phyloP scores from a whole-genome alignment of 257 asterid genomes.

The Sherardia arvensis region DNA sequence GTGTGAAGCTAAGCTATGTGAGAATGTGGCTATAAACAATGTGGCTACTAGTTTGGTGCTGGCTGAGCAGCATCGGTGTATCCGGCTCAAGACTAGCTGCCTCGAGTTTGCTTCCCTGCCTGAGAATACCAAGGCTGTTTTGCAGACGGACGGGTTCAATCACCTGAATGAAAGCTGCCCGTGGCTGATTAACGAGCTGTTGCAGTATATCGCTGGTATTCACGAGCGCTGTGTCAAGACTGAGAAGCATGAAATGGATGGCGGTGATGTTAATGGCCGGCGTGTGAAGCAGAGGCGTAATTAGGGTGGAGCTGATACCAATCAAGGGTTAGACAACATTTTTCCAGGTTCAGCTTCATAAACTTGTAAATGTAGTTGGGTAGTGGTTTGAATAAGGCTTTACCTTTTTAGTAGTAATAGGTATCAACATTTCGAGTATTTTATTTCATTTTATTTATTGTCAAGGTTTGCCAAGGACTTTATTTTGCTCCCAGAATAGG shows the following conservation, averaged over 20 bases:
- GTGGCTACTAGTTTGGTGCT: constrained; percentile 93
- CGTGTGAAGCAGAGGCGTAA: constrained; percentile 79
- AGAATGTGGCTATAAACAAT: constrained; percentile 78
- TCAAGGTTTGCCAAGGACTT: too few species aligned
- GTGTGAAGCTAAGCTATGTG: constrained; percentile 73
- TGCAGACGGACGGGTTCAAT: constrained; percentile 91
- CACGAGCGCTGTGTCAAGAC: constrained; percentile 39
- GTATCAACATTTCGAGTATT: not conserved
- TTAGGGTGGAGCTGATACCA: constrained; percentile 8
- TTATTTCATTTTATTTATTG: too few species aligned
- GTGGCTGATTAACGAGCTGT: constrained; percentile 55
- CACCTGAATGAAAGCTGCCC: constrained; percentile 92
- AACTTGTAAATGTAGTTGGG: constrained; percentile 7
- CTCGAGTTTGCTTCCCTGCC: constrained; percentile 74
- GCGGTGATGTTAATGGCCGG: constrained; percentile 61
- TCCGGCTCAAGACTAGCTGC: constrained; percentile 74
- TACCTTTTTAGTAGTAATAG: not conserved
- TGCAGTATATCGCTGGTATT: constrained; percentile 76
- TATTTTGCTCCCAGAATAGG: too few species aligned
- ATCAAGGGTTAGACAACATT: constrained; percentile 16
- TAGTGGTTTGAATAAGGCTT: not conserved
- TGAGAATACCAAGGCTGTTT: constrained; percentile 87
- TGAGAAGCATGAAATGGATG: constrained; percentile 59
- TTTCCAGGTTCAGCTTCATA: constrained; percentile 13
- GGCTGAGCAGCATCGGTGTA: constrained; percentile 94